These are phyloP conservation scores for Rhinocladiella mackenziei DNA, from an alignment of 2,329 filamentous ascomycete species.

Conservation along the genomic window DNA sequence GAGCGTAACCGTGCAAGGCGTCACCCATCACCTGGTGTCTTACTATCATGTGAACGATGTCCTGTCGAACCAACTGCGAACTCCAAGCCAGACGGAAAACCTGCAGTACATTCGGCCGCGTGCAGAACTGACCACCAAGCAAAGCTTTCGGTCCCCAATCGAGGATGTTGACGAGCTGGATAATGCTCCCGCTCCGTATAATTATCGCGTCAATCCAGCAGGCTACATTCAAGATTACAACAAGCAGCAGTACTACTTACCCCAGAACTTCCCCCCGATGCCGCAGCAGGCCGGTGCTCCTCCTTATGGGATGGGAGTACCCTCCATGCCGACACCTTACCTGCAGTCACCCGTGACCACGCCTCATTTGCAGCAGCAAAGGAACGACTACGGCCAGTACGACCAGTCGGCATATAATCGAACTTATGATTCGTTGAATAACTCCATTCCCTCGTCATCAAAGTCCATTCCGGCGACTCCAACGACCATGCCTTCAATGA, in stretches of 20 bases:
- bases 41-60: constrained; percentile 85
- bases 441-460: constrained; percentile 19
- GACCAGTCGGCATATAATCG: constrained; percentile 26
- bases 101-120: constrained; percentile 54
- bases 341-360: constrained; percentile 22
- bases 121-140: constrained; percentile 54
- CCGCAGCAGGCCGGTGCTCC: constrained; percentile 20
- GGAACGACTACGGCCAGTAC: constrained; percentile 28
- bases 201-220: constrained; percentile 37
- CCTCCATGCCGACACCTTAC: constrained; percentile 25
- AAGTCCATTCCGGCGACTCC: constrained; percentile 26
- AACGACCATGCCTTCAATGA: constrained; percentile 25
- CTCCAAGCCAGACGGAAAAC: constrained; percentile 54
- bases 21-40: constrained; percentile 79
- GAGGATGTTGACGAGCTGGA: constrained; percentile 55
- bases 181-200: constrained; percentile 38
- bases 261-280: constrained; percentile 25
- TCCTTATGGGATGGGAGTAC: constrained; percentile 23
- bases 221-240: constrained; percentile 26
- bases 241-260: constrained; percentile 21
- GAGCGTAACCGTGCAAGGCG: constrained; percentile 68
- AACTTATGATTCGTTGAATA: constrained; percentile 24
- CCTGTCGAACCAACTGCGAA: constrained; percentile 54
- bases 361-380: constrained; percentile 21
- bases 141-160: constrained; percentile 64